Base-by-base conservation (phyloP, 116 monocot species). In the Dioscorea cayenensis region DNA sequence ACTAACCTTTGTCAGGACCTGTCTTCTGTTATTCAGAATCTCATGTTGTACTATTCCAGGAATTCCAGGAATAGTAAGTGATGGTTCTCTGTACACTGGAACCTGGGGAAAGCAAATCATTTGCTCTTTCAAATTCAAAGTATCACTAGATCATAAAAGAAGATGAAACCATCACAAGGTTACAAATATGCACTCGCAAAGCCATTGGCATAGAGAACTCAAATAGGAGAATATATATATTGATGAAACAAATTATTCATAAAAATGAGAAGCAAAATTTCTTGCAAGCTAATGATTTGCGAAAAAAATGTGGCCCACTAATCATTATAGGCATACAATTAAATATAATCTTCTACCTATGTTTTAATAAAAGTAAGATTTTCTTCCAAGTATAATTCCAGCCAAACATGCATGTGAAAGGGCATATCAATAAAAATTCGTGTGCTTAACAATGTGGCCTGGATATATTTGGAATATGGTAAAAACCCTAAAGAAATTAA, bases 11-110 rank as follows among this genome's bases (percentile, higher is more conserved):
- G 99, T 99, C 67, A 99, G 73, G 23, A 99, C 89, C 52, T 92
- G 94, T 72, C 99, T 89, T 89, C 89, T 89, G 67, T 99, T 90
- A 71, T 99, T 99, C 73, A 99, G 84, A 73, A 99, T 89, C 68
- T 99, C 99, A 81, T 99, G 99, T 25, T 94, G 89, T 43, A 94
- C 86, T 68, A 99, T 86, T 84, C 73, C 94, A 72, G 94, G 87
- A 63, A 76, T 84, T 77, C 99, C 99, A 66, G 89, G 80, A 72
- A 94, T 92, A 22, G 74, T 85, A 28, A 82, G 80, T 29, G 81
- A 80, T 43, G 99, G 90, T 67, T 87, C 87, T 68, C 82, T 92
- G 77, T 84, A 84, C 43, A 92, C 87, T 82, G 99, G 87, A 68
- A 82, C 87, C 99, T 99, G 77, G 55, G n/a, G 18, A 55, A 55